Base-by-base conservation (phyloP, 108 stramenopile species). In the Discostella pseudostelligera region DNA sequence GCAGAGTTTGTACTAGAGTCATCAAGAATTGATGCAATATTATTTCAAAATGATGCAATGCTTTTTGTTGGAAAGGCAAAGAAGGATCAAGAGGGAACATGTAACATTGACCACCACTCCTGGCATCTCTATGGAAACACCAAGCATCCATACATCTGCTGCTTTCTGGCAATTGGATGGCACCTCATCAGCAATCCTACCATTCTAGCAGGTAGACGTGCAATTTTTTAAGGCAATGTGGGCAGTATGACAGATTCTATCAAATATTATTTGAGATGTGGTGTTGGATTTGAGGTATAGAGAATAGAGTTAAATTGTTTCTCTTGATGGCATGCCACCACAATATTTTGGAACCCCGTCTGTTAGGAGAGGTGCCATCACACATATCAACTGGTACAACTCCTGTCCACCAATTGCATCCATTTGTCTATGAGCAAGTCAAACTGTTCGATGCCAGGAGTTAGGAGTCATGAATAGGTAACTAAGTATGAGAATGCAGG, bases 391-490 rank as follows among this genome's bases (percentile, higher is more conserved):
- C 39, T 50, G 63, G 76, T 16, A 24, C 26, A 5, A 78, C 63
- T 22, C 35, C 4, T 64, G 37, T 11, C 76, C 76, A 16, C 56
- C 54, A 4, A 66, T 60, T n/a, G 49, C 44, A 6, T 57, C 74
- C 0, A 60, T 76, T 14, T 60, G 58, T 42, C 43, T 61, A 7
- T 56, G 62, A n/a, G 76, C n/a, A n/a, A n/a, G n/a, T n/a, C 64
- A 0, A 46, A 24, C 4, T 71, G 76, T 56, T 45, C 25, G 12
- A 70, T 78, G 66, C 36, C 43, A n/a, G n/a, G n/a, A n/a, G n/a
- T n/a, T n/a, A 7, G 42, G 45, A 14, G 74, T 63, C 4, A 63
- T 46, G 56, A 47, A 72, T 22, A 8, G 44, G 7, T 67, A 56
- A 46, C 59, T 14, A 44, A 57, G 8, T 74, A 32, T 56, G 56